Base-by-base conservation (phyloP, 2,329 filamentous ascomycete genomes). In the Monosporascus sp. region DNA sequence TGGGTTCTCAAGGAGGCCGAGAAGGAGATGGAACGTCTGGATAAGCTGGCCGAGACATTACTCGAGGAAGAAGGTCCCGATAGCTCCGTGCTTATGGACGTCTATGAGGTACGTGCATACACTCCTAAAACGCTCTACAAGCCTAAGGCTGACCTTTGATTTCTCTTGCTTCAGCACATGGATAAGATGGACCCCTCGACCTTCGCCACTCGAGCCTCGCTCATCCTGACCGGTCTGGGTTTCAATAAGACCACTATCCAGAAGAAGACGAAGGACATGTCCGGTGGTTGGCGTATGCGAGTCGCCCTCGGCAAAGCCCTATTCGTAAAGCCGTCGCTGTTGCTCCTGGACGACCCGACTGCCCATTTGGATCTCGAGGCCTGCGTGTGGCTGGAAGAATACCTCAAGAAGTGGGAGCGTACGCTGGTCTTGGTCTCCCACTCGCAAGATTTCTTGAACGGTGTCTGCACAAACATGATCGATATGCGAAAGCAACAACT, bases 251-350 rank as follows among this genome's bases (percentile, higher is more conserved):
- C 76, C 64, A 99, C 95, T 53, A 97, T 99, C 70, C 80, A 95
- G 75, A 99, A 99, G 85, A 97, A 95, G 86, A 99, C 95, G 66
- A 99, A 97, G 84, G 95, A 99, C 74, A 99, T 99, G 95, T 99
- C 94, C 62, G 94, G 94, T 90, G 94, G 94, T 66, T 99, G 94
- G 94, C 87, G 93, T 81, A 99, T 99, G 94, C 91, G 95, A 83
- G 94, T 99, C 55, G 94, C 94, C 54, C 86, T 99, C 57, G 94
- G 83, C 71, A 97, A 97, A 81, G 94, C 94, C 54, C 87, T 99
- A 51, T 99, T 99, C 79, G 93, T 99, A 77, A 96, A 95, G 83
- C 94, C 95, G 37, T 94, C 91, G 18, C 82, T 99, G 54, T 85
- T 99, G 49, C 83, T 99, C 62, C 91, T 99, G 67, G 94, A 99